These are phyloP conservation scores for Xylaria venustula DNA, from an alignment of 495 filamentous ascomycete genomes.

Conservation along the genomic window DNA sequence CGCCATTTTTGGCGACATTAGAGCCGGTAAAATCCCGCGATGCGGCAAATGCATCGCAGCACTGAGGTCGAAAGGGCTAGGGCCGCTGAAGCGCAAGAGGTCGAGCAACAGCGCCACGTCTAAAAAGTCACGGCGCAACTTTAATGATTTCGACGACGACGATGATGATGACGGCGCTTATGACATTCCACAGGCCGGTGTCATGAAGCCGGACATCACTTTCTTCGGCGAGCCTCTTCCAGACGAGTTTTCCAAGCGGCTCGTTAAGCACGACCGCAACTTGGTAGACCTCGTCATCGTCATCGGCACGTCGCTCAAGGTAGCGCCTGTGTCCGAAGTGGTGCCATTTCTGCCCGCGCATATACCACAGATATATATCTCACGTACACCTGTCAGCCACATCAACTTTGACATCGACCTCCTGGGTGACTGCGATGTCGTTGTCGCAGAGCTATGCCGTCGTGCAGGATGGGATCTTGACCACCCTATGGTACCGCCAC, in stretches of 20 bases:
- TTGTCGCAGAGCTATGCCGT: slow-evolving; percentile 85
- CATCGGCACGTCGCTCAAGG: slow-evolving; percentile 95
- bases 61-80: slow-evolving; percentile 13
- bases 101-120: slow-evolving; percentile 58
- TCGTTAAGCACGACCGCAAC: slow-evolving; percentile 75
- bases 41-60: slow-evolving; percentile 59
- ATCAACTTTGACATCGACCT: slow-evolving; percentile 95
- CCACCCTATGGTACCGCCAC: slow-evolving; percentile 81
- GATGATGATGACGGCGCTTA: slow-evolving; percentile 69
- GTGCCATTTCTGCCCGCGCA: slow-evolving; percentile 72
- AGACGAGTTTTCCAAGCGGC: slow-evolving; percentile 75
- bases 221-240: slow-evolving; percentile 95
- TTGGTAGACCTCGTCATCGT: slow-evolving; percentile 90
- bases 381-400: slow-evolving; percentile 79
- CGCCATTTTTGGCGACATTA: slow-evolving; percentile 75
- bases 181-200: slow-evolving; percentile 69
- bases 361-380: slow-evolving; percentile 94
- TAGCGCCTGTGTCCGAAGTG: slow-evolving; percentile 91
- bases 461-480: slow-evolving; percentile 81
- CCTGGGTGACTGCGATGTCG: slow-evolving; percentile 87
- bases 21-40: slow-evolving; percentile 64
- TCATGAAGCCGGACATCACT: slow-evolving; percentile 99
- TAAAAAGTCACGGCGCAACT: slow-evolving; percentile 62
- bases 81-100: slow-evolving; percentile 68
- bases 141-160: slow-evolving; percentile 34